These are phyloP conservation scores for Podospora appendiculata DNA, from an alignment of 495 filamentous ascomycete species.

Conservation along the genomic window DNA sequence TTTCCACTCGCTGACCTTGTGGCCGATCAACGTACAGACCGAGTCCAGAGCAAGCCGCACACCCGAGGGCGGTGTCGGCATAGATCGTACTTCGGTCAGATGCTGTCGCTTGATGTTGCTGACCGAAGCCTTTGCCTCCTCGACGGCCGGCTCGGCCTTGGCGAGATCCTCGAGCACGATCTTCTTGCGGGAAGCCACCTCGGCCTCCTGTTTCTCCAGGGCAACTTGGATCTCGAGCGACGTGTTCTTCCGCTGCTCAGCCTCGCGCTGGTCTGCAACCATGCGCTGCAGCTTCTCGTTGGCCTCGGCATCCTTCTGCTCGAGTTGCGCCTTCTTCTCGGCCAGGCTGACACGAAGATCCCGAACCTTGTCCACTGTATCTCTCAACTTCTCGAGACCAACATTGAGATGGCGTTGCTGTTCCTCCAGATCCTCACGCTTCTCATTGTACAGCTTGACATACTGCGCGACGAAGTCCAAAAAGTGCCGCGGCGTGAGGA, in stretches of 20 bases:
- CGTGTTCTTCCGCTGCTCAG: constrained; percentile 79
- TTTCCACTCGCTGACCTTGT: constrained; percentile 86
- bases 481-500: constrained; percentile 92
- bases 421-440: constrained; percentile 95
- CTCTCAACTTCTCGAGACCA: constrained; percentile 92
- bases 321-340: constrained; percentile 86
- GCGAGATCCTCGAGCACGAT: constrained; percentile 85
- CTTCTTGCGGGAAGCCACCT: constrained; percentile 75
- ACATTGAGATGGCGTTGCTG: constrained; percentile 97
- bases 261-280: constrained; percentile 93
- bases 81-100: constrained; percentile 93
- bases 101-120: constrained; percentile 97
- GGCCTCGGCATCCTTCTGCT: constrained; percentile 88
- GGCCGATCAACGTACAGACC: constrained; percentile 87
- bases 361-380: constrained; percentile 95
- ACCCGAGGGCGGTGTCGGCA: constrained; percentile 82
- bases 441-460: constrained; percentile 95
- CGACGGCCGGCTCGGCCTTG: constrained; percentile 84
- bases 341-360: constrained; percentile 85
- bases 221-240: constrained; percentile 83
- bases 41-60: constrained; percentile 90
- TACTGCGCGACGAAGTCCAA: constrained; percentile 98
- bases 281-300: constrained; percentile 96
- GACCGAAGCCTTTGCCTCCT: constrained; percentile 88
- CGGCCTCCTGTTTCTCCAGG: constrained; percentile 81